These are phyloP conservation scores for Yarrowia phangngaensis DNA, from an alignment of 805 yeast species.

Conservation along the genomic window DNA sequence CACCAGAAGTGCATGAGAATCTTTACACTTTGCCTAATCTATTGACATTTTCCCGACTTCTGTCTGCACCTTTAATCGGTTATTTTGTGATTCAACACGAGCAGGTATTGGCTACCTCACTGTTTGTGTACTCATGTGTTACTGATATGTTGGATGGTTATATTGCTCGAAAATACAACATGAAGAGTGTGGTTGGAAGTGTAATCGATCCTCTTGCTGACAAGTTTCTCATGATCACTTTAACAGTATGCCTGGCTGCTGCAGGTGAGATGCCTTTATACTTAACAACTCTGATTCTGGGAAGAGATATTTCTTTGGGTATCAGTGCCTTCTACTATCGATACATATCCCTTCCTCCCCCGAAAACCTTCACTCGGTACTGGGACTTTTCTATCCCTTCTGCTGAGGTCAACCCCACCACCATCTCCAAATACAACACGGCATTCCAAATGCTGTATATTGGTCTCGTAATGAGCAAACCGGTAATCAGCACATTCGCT, in stretches of 20 bases:
- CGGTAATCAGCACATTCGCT: constrained; percentile 44
- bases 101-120: constrained; percentile 58
- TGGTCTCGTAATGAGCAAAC: constrained; percentile 57
- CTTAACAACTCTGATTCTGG: constrained; percentile 63
- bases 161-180: constrained; percentile 75
- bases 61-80: constrained; percentile 80
- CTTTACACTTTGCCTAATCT: constrained; percentile 83
- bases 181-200: constrained; percentile 80
- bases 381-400: constrained; percentile 78
- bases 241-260: constrained; percentile 72
- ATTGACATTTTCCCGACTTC: constrained; percentile 75
- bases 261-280: constrained; percentile 61
- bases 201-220: constrained; percentile 95
- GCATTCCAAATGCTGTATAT: constrained; percentile 88
- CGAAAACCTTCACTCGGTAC: constrained; percentile 65
- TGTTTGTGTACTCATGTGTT: constrained; percentile 80
- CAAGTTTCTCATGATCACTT: constrained; percentile 78
- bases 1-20: constrained; percentile 46
- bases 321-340: constrained; percentile 69
- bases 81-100: constrained; percentile 65
- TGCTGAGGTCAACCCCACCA: constrained; percentile 84
- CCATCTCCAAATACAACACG: constrained; percentile 83
- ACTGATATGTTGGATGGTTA: constrained; percentile 92
- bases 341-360: constrained; percentile 67
- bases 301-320: constrained; percentile 74